Conservation (phyloP, 2,329 filamentous ascomycete genomes). For the Microcyclospora pomicola region DNA sequence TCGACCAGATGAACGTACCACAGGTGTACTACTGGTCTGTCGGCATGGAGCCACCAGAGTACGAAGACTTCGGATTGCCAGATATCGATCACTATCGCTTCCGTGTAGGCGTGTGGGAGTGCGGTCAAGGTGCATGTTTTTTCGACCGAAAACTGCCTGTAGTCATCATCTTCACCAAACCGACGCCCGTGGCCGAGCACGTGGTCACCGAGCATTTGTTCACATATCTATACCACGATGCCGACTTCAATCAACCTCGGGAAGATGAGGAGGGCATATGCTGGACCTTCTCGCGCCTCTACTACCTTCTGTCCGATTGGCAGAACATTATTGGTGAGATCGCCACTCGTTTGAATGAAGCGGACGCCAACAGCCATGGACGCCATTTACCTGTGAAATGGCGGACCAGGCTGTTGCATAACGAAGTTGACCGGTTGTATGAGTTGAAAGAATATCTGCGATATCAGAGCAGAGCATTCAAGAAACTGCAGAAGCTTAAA, state of each 20-base stretch:
- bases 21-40: conserved; percentile 27
- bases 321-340: conserved; percentile 25
- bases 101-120: conserved; percentile 23
- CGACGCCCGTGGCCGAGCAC: conserved; percentile 18
- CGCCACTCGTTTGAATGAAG: conserved; percentile 21
- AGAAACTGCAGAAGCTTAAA: conserved; percentile 23
- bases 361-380: conserved; percentile 22
- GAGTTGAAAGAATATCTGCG: conserved; percentile 24
- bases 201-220: conserved; percentile 22
- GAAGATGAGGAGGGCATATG: conserved; percentile 24
- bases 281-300: conserved; percentile 23
- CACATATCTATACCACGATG: conserved; percentile 18
- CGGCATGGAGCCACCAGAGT: conserved; percentile 16
- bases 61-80: conserved; percentile 12
- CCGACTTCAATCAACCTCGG: conserved; percentile 19
- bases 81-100: conserved; percentile 22
- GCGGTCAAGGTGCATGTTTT: conserved; percentile 20
- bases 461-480: conserved; percentile 22
- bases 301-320: conserved; percentile 24
- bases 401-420: conserved; percentile 19
- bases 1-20: conserved; percentile 26
- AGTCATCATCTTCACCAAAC: conserved; percentile 22
- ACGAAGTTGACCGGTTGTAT: conserved; percentile 23
- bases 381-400: conserved; percentile 22
- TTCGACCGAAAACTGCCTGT: conserved; percentile 19